Percentiles rank a stretch among this genome's conserved stretches.
phyloP scores from a whole-genome alignment of 805 yeast species.

The Metschnikowia kofuensis region DNA sequence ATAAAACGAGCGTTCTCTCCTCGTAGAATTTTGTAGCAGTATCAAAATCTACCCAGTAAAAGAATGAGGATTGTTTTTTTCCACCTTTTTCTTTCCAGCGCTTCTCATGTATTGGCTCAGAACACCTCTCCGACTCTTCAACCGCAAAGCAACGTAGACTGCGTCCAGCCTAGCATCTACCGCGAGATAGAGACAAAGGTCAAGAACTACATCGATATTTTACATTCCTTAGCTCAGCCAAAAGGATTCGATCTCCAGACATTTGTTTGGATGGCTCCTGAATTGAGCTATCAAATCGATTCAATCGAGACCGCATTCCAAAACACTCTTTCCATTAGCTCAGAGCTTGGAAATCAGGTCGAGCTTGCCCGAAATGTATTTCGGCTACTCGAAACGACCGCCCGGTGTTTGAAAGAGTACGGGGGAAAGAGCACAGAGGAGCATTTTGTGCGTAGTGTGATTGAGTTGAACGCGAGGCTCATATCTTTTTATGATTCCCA shows the following conservation, averaged over 20 bases:
- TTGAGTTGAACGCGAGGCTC: not conserved
- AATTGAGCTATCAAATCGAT: not conserved
- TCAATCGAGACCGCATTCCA: not conserved
- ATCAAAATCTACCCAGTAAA: no score
- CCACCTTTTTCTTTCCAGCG: no score
- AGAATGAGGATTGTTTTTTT: no score
- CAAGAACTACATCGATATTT: not conserved
- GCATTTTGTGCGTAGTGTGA: not conserved
- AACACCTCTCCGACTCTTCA: no score
- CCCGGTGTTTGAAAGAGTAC: not conserved
- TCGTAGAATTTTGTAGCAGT: no score
- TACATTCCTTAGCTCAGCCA: not conserved
- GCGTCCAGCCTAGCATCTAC: not conserved
- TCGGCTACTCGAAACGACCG: not conserved
- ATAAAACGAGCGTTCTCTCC: no score
- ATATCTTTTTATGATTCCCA: not conserved
- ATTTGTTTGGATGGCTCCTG: not conserved
- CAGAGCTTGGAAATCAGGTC: not conserved
- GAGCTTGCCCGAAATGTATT: not conserved
- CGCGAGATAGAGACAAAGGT: not conserved
- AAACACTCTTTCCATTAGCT: not conserved
- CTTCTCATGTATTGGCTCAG: no score
- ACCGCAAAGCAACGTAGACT: not conserved
- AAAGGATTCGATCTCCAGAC: not conserved
- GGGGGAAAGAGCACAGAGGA: not conserved